Evolutionary conservation across 2,329 filamentous ascomycete species (phyloP), one percentile per base, ranked within the genome.

Genomic region (Nemania serpens): DNA sequence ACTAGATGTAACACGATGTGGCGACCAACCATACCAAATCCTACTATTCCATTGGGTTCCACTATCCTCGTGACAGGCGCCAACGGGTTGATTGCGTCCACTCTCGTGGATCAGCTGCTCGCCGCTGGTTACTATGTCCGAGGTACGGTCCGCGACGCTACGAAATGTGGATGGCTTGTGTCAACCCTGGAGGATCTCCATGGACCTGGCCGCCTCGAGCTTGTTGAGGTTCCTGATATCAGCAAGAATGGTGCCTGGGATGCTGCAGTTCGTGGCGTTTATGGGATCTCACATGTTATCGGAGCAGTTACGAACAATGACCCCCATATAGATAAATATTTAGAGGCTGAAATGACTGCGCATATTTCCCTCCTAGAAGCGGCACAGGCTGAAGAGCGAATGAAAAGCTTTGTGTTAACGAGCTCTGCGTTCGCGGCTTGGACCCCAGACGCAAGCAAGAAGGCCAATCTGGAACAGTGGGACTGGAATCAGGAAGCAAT

Each of bases 321-420:
- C 3, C 34, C 36, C 37, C 5, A 34, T 12, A 20, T 52, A 33
- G 37, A 43, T 13, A 29, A 33, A 34, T 15, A 42, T 41, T 13
- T 52, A 29, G 36, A 52, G 49, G 10, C 37, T 17, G 49, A 52
- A 33, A n/a, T 52, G 13, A 2, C 18, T 4, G 49, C 49, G 15
- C 49, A 52, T 18, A 20, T 52, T 5, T 42, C 49, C 13, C 49
- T 52, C 15, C 49, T 52, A 10, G 49, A 52, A 20, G 49, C 49
- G 7, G 49, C 49, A 17, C 36, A 15, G 4, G 22, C 49, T 39
- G 49, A 52, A 36, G 3, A 29, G 37, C 13, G 22, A 11, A 20
- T 52, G 4, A 52, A 43, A 39, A 52, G 37, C 15, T 43, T 52
- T 33, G 49, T 43, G 20, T n/a, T 43, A 5, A 52, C 37, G 36